Evolutionary conservation across 176 grass and related monocot genomes (phyloP), one percentile per base, ranked within the genome.

Genomic region (Puya raimondii): DNA sequence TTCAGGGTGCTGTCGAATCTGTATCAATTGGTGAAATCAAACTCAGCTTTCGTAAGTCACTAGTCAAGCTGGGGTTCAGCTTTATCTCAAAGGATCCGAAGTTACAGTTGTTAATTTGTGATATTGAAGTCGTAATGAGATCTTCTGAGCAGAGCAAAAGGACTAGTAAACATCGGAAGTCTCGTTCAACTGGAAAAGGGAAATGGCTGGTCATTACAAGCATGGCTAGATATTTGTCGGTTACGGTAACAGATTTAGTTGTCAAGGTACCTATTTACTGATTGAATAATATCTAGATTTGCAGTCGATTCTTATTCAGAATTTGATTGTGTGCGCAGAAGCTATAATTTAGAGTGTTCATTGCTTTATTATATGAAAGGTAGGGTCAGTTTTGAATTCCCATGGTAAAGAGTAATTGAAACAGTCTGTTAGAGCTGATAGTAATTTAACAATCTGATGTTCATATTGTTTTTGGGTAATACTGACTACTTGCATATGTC

Each of bases 21-120:
- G 57, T 93, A 78, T 87, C 94, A 56, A 74, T 99, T 67, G 94
- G 89, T 70, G 94, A 99, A 87, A 99, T 99, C 57, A 99, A 99
- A 81, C 72, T 93, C 61, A 99, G 94, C 72, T 90, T 99, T 42
- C 94, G 94, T 80, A 99, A 90, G 82, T 99, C 94, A 65, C 66
- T 99, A 48, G 89, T 99, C 53, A 99, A 93, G 80, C 72, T 99
- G 79, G 88, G 89, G 53, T 89, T 90, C 13, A 79, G 94, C 71
- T 75, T 99, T 72, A 92, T 99, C 71, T 99, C 94, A n/a, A 99
- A 87, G 83, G 89, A 99, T 63, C 94, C 94, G 7, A 99, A 99
- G 70, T 70, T 99, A 51, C 94, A 99, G 27, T 72, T 99, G 72
- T 70, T 99, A 49, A 90, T 99, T 73, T 88, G 74, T 88, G 94